Evolutionary conservation across 176 grass and related monocot genomes (phyloP).

Genomic region (Pontederia crassipes): DNA sequence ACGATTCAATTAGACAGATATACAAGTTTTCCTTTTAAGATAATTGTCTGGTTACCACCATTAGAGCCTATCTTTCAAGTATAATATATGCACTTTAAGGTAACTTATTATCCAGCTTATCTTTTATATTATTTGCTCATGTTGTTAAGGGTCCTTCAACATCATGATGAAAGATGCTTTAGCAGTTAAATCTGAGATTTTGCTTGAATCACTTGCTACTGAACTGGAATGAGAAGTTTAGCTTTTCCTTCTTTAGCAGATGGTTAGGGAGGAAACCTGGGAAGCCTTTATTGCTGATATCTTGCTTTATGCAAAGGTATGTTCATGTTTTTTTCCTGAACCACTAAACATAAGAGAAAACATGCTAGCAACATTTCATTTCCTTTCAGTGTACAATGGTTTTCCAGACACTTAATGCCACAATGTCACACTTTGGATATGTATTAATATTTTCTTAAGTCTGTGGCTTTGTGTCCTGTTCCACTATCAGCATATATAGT

Average conservation of each 20-base stretch:
- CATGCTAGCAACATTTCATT: neutral
- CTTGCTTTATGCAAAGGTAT: slow-evolving; percentile 74
- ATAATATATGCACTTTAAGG: too few relatives aligned
- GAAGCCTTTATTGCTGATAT: slow-evolving; percentile 60
- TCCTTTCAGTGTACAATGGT: neutral
- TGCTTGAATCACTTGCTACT: too few relatives aligned
- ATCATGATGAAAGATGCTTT: too few relatives aligned
- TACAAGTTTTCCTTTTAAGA: too few relatives aligned
- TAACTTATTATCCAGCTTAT: too few relatives aligned
- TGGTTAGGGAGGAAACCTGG: slow-evolving; percentile 85
- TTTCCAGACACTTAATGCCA: neutral
- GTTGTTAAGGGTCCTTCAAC: too few relatives aligned
- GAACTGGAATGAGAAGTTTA: neutral
- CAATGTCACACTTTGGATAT: neutral
- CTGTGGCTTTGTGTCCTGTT: neutral
- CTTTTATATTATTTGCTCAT: too few relatives aligned
- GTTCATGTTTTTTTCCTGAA: slow-evolving; percentile 4
- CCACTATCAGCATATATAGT: neutral
- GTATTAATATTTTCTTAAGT: neutral
- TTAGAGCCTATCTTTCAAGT: too few relatives aligned
- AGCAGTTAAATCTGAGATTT: too few relatives aligned
- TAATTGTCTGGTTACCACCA: too few relatives aligned
- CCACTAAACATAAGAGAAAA: neutral
- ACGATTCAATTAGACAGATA: too few relatives aligned
- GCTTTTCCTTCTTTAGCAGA: slow-evolving; percentile 26